Evolutionary conservation across 768 basidiomycete genomes (phyloP), one percentile per base, ranked within the genome.

Genomic region (Boletales sp.): DNA sequence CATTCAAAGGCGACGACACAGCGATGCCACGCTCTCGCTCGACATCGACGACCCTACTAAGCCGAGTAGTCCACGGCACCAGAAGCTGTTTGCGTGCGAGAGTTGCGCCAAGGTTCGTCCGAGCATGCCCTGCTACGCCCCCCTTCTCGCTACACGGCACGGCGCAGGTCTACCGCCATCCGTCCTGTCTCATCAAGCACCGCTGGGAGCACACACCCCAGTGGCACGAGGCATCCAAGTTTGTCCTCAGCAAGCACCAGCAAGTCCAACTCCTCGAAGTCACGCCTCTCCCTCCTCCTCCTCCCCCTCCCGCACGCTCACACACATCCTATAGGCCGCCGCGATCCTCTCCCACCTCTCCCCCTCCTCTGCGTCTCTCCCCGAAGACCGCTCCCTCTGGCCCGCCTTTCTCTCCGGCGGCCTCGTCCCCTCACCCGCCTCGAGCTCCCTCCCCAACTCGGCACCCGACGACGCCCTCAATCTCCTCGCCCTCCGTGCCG

Each of bases 171-270:
- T 92, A 90, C 67, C 83, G 87, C 45, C 94, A 98, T 69, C 93
- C 93, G 3, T 91, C 89, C 12, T 97, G 94, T 69, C 75, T 98
- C 42, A 90, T 94, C 69, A 97, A 97, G 69, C 95, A 98, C 64
- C 87, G 95, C 31, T 98, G 95, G 95, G 94, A 97, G 63, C 92
- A 95, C 64, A 91, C 90, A 31, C 90, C 90, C 17, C 93, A 97
- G 61, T 98, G 95, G 95, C 86, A 88, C 39, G 90, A 94, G 65
- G 88, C 94, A 2, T 80, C 87, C 56, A 91, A 94, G 66, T 84
- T 94, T 59, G 82, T 93, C 30, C 75, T 97, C 50, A 90, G 86
- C 69, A 98, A 97, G 71, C 94, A 97, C 66, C 94, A 97, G 62
- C 94, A 98, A 59, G 95, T 99, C 1, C 95, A 97, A 60, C 72